Conservation (phyloP, 352 stramenopile genomes). For the Phytophthora cactorum region DNA sequence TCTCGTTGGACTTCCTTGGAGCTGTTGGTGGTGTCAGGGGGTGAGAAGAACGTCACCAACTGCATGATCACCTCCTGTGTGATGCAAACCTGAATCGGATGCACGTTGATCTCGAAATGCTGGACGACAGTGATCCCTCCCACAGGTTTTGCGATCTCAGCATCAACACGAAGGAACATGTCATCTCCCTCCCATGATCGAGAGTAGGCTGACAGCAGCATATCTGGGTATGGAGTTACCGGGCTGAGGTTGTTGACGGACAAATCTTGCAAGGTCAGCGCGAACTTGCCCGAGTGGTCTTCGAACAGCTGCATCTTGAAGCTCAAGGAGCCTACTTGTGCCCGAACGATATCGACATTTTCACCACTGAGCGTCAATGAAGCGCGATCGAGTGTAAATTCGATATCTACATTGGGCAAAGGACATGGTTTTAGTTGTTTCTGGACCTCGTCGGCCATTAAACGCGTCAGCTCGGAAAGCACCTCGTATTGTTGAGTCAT, state of each 20-base stretch:
- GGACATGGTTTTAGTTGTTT: conserved; percentile 44
- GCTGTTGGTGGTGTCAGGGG: conserved; percentile 27
- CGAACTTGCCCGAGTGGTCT: conserved; percentile 69
- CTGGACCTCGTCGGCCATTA: conserved; percentile 43
- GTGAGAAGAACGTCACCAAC: conserved; percentile 64
- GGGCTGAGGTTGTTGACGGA: conserved; percentile 73
- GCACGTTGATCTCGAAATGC: conserved; percentile 88
- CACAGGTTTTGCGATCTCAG: conserved; percentile 72
- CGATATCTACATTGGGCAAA: conserved; percentile 67
- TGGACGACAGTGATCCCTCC: conserved; percentile 68
- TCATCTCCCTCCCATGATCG: conserved; percentile 64
- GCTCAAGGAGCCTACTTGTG: conserved; percentile 47
- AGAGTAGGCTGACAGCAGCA: conserved; percentile 55
- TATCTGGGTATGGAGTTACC: conserved; percentile 72
- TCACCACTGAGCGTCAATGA: conserved; percentile 66
- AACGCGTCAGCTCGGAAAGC: conserved; percentile 48
- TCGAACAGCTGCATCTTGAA: conserved; percentile 78
- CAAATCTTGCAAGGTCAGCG: conserved; percentile 64
- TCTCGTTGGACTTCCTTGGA: conserved; percentile 60
- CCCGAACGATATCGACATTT: conserved; percentile 68
- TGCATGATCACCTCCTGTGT: conserved; percentile 83
- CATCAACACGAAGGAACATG: conserved; percentile 76
- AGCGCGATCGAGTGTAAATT: conserved; percentile 61
- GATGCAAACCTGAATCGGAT: conserved; percentile 86
- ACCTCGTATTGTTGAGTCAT: conserved; percentile 53